Base-by-base conservation (phyloP, 805 yeast species). In the Wilhelminamyces savonicus region DNA sequence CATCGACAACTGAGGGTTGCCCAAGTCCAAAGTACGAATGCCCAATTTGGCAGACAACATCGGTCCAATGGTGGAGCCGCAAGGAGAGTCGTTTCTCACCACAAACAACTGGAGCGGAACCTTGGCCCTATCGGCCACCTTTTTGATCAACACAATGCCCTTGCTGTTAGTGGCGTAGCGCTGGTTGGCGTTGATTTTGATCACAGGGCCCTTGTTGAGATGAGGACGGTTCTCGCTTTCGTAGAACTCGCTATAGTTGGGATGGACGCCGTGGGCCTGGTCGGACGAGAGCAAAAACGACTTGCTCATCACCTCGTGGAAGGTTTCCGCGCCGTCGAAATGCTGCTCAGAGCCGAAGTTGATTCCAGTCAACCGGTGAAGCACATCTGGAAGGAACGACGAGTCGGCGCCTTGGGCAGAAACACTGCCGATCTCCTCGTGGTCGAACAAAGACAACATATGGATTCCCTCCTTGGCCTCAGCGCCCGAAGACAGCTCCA, bases 321-420 rank as follows among this genome's bases (percentile, higher is more conserved):
- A 66, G 24, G 55, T 55, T 23, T 48, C 47, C 1, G 29, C 41
- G 3, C 32, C 23, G 0, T 58, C 26, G 5, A 52, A 46, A 2
- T 42, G 54, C 39, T 18, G 36, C 5, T 21, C 6, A 5, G 6
- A 9, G 7, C 31, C 35, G 16, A 44, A 43, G 30, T 48, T 42
- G 21, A 43, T 30, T 18, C 36, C 46, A 1, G 87, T 71, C 26
- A 88, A 56, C 49, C 97, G 74, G 37, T 71, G 74, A 30, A 88
- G 54, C 21, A 85, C 69, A 43, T 86, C 82, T 14, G 92, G 92
- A 31, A 90, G 62, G 52, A 92, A 85, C 36, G 88, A 82, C 2
- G 97, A 86, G 48, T 85, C 88, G 1, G 98, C 98, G 40, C 98
- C 98, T 57, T 90, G 97, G 10, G 95, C 95, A 12, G 95, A 82